Base-by-base conservation (phyloP, 2,329 filamentous ascomycete genomes). In the Lasiodiplodia sp. region DNA sequence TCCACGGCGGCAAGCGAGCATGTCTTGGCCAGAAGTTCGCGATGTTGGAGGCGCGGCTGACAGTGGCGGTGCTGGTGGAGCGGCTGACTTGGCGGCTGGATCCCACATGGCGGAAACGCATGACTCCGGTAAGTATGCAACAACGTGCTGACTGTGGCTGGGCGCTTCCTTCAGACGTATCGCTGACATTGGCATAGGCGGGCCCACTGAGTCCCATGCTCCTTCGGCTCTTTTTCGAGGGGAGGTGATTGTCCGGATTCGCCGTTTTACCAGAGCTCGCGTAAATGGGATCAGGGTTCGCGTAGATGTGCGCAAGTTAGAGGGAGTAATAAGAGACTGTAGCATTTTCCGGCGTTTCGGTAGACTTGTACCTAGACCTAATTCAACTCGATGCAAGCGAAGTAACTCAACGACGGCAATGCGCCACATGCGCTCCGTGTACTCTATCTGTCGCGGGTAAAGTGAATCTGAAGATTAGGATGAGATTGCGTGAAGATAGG, bases 11-110 rank as follows among this genome's bases (percentile, higher is more conserved):
- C 5, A 73, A 75, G 14, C 73, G 82, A 52, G 78, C 78, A 5
- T 83, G 82, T 70, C 71, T 83, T 34, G 82, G 82, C 0, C 78
- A 82, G 72, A 76, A 75, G 52, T 83, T 81, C 68, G 81, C 80
- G 5, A 70, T 83, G 73, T 70, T 80, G 56, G 73, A 81, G 68
- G 71, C 81, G 47, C 76, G 78, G 40, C 74, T 78, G 16, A 78
- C 78, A 0, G 69, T 82, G 52, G 74, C 77, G 10, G 74, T 76
- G 55, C 70, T 80, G 60, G 69, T 79, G n/a, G 70, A 69, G 47
- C 70, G 69, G 40, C 55, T 78, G 21, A 60, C 68, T 23, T 80
- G 78, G 78, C 70, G 53, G 6, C 62, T 80, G 49, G 78, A 80
- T 70, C 76, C 76, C 14, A 71, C 69, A 8, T 80, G 76, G 76